Evolutionary conservation across 257 asterid species (phyloP).

Genomic region (Coffea canephora): DNA sequence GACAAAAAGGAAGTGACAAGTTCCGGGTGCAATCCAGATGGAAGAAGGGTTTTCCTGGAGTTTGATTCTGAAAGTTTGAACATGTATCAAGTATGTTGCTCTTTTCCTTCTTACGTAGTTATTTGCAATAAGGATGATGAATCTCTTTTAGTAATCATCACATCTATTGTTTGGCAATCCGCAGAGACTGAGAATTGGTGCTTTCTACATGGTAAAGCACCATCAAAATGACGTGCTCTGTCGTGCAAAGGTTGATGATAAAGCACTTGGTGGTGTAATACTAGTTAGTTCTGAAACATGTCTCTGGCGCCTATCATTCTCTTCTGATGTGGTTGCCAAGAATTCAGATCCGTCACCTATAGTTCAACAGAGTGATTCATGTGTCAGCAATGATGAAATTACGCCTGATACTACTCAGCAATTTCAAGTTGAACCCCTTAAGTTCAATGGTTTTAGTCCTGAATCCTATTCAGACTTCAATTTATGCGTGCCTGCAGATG

Average conservation of each 20-base stretch:
- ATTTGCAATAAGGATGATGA: slow-evolving; percentile 2
- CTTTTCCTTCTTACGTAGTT: neutral
- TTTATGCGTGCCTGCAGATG: slow-evolving; percentile 42
- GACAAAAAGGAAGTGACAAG: slow-evolving; percentile 26
- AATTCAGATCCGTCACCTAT: slow-evolving; percentile 33
- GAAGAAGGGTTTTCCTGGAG: slow-evolving; percentile 59
- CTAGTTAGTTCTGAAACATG: slow-evolving; percentile 37
- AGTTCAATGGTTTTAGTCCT: slow-evolving; percentile 16
- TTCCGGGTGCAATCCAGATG: slow-evolving; percentile 41
- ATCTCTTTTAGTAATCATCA: neutral
- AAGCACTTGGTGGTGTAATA: slow-evolving; percentile 36
- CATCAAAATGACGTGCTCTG: slow-evolving; percentile 44
- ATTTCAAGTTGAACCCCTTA: slow-evolving; percentile 29
- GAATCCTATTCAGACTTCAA: slow-evolving; percentile 44
- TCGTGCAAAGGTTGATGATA: slow-evolving; percentile 27
- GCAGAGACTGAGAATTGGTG: slow-evolving; percentile 73
- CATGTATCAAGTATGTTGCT: slow-evolving; percentile 52
- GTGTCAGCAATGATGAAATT: slow-evolving; percentile 28
- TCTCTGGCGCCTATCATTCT: slow-evolving; percentile 56
- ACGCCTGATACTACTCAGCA: slow-evolving; percentile 23
- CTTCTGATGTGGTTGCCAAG: slow-evolving; percentile 38
- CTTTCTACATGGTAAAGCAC: slow-evolving; percentile 56
- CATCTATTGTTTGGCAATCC: slow-evolving; percentile 15
- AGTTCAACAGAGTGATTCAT: slow-evolving; percentile 16
- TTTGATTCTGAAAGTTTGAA: slow-evolving; percentile 50